A percentile compares a stretch with the other conserved stretches of the same genome.
Conservation (phyloP, 140 eudicot species). For the Senecio squalidus region DNA sequence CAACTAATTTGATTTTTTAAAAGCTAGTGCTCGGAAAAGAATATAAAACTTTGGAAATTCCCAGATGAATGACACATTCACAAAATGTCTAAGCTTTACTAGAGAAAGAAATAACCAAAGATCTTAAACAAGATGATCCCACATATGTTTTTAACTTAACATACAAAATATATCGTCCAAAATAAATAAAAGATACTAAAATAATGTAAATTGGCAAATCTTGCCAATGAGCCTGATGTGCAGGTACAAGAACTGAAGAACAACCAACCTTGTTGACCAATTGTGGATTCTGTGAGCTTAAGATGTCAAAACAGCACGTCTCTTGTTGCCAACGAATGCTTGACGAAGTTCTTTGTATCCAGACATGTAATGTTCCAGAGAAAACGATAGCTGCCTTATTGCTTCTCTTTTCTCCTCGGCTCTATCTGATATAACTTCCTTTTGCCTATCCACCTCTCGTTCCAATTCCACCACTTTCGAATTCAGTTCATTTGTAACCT, state of each 20-base stretch:
- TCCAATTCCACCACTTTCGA: slow-evolving; percentile 39
- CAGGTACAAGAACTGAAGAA: slow-evolving; percentile 10
- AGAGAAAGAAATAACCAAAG: too few species aligned
- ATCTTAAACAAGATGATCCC: too few species aligned
- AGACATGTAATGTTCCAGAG: slow-evolving; percentile 62
- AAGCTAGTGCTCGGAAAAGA: too few species aligned
- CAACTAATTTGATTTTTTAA: too few species aligned
- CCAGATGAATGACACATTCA: too few species aligned
- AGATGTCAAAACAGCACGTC: slow-evolving; percentile 36
- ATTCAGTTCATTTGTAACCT: slow-evolving; percentile 30
- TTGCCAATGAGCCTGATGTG: not conserved
- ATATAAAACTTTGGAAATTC: too few species aligned
- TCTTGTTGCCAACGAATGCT: slow-evolving; percentile 32
- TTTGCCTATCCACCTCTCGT: slow-evolving; percentile 42
- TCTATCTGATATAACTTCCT: slow-evolving; percentile 31
- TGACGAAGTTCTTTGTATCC: slow-evolving; percentile 56
- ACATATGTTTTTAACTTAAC: too few species aligned
- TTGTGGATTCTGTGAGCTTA: not conserved
- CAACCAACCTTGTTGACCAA: slow-evolving; percentile 4
- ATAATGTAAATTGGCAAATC: not conserved
- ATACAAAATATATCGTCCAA: too few species aligned
- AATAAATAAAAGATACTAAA: not conserved
- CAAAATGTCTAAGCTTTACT: too few species aligned
- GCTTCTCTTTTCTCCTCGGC: slow-evolving; percentile 81
- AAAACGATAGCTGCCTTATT: slow-evolving; percentile 70